These are phyloP conservation scores for Psilocybe azurescens DNA, from an alignment of 768 basidiomycete genomes.

Conservation along the genomic window DNA sequence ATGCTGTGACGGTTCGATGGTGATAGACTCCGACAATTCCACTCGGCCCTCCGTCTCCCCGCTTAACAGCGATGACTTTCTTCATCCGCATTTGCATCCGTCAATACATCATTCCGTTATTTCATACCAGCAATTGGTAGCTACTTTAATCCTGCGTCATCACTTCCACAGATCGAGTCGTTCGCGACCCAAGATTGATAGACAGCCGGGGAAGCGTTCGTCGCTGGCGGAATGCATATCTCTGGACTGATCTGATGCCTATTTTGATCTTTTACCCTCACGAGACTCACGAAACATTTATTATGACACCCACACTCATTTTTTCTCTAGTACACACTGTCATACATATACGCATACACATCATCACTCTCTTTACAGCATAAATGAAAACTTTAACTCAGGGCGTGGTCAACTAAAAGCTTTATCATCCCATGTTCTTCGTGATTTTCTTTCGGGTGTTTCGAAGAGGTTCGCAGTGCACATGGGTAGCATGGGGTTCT, in stretches of 20 bases:
- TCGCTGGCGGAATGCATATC: constrained; percentile 1
- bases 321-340: background rate
- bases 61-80: background rate
- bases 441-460: too few species aligned
- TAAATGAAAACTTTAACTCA: background rate
- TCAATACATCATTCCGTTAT: constrained; percentile 8
- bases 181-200: background rate
- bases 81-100: constrained; percentile 13
- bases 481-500: too few species aligned
- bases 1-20: background rate
- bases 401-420: too few species aligned
- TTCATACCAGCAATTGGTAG: constrained; percentile 21
- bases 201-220: constrained; percentile 1
- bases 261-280: background rate
- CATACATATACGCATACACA: background rate
- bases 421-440: too few species aligned
- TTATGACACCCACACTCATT: background rate
- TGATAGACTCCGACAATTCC: background rate
- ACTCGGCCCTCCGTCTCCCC: too few species aligned
- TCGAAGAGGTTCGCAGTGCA: too few species aligned
- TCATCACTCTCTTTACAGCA: background rate
- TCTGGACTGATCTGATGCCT: background rate
- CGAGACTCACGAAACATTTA: background rate
- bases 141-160: constrained; percentile 12
- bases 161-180: background rate